These are phyloP conservation scores for Corynespora cassiicola DNA, from an alignment of 2,329 filamentous ascomycete genomes.

Conservation along the genomic window DNA sequence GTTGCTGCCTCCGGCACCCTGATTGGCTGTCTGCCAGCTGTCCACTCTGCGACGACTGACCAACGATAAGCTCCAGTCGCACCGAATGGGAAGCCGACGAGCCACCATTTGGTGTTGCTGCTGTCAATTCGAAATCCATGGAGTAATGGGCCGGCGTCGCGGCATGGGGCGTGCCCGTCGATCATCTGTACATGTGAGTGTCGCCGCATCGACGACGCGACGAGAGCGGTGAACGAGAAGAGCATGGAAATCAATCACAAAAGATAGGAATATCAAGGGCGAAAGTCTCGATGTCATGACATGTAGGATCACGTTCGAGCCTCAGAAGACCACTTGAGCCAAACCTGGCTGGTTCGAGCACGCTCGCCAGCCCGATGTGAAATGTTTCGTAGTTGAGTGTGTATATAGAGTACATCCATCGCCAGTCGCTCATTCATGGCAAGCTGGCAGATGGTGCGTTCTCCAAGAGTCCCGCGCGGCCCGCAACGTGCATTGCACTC, in stretches of 20 bases:
- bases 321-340: slow-evolving; percentile 35
- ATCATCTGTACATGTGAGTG: too few species aligned
- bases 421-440: slow-evolving; percentile 43
- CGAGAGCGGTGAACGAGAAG: slow-evolving; percentile 10
- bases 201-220: too few species aligned
- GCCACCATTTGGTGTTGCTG: slow-evolving; percentile 31
- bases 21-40: slow-evolving; percentile 26
- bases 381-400: slow-evolving; percentile 34
- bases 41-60: slow-evolving; percentile 22
- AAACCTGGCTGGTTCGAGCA: slow-evolving; percentile 38
- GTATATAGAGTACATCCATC: slow-evolving; percentile 46
- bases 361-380: slow-evolving; percentile 25
- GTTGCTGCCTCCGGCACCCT: slow-evolving; percentile 24
- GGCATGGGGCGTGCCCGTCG: too few species aligned
- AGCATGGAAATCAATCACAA: slow-evolving; percentile 14
- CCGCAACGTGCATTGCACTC: slow-evolving; percentile 7
- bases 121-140: too few species aligned
- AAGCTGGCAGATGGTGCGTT: slow-evolving; percentile 44
- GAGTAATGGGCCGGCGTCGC: too few species aligned
- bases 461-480: slow-evolving; percentile 29
- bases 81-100: slow-evolving; percentile 31
- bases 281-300: slow-evolving; percentile 46
- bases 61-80: slow-evolving; percentile 32
- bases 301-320: slow-evolving; percentile 46
- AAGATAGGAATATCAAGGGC: slow-evolving; percentile 27